A percentile compares a stretch with the other conserved stretches of the same genome.
Conservation (phyloP, 768 basidiomycete genomes). For the Gloeostereum incarnatum region DNA sequence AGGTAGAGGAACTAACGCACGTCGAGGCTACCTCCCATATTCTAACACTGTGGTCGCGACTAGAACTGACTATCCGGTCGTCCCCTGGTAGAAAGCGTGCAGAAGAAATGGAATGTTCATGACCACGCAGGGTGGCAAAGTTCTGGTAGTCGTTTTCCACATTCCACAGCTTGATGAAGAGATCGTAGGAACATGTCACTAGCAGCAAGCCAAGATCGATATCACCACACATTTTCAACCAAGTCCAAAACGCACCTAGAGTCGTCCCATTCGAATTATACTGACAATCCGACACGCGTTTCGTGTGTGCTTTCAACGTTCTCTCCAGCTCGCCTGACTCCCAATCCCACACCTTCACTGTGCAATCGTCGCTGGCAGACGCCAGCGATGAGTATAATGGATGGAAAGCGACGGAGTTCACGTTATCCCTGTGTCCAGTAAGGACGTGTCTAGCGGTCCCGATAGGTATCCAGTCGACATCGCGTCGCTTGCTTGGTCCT, state of each 20-base stretch:
- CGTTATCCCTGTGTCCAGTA: constrained; percentile 43
- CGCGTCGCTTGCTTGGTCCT: constrained; percentile 21
- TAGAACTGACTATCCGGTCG: constrained; percentile 54
- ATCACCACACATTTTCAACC: neutral
- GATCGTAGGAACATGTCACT: constrained; percentile 16
- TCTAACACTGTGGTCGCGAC: constrained; percentile 59
- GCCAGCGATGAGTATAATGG: constrained; percentile 61
- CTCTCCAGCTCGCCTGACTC: constrained; percentile 69
- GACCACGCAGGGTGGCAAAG: constrained; percentile 37
- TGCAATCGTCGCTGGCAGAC: constrained; percentile 59
- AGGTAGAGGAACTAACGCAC: constrained; percentile 27
- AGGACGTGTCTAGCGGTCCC: constrained; percentile 35
- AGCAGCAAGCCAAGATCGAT: neutral
- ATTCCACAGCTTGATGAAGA: constrained; percentile 32
- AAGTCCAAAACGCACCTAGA: constrained; percentile 35
- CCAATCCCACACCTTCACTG: constrained; percentile 75
- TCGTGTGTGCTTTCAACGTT: constrained; percentile 69
- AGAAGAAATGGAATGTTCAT: constrained; percentile 67
- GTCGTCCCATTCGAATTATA: constrained; percentile 57
- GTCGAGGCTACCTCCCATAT: constrained; percentile 63
- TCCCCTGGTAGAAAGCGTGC: constrained; percentile 65
- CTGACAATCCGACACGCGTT: constrained; percentile 59
- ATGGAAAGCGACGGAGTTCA: constrained; percentile 59
- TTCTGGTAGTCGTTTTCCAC: constrained; percentile 18
- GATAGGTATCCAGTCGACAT: constrained; percentile 46